phyloP scores from a whole-genome alignment of 495 filamentous ascomycete species.

The Lindgomyces ingoldianus region DNA sequence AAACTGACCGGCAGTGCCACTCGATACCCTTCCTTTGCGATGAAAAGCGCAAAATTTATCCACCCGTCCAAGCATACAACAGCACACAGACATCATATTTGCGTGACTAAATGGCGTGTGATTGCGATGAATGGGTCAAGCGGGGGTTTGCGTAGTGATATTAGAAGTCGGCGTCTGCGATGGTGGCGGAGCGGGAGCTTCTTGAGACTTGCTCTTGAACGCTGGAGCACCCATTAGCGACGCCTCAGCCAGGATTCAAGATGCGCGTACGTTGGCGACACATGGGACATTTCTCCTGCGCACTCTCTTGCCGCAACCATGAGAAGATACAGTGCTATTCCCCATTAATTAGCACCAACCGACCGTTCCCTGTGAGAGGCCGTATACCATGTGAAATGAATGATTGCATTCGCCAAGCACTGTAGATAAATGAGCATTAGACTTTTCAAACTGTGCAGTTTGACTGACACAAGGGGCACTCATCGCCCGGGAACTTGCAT shows the following conservation, averaged over 20 bases:
- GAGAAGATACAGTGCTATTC: constrained; percentile 87
- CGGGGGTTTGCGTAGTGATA: neutral
- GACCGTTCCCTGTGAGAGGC: neutral
- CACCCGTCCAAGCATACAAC: no score
- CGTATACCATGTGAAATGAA: constrained; percentile 89
- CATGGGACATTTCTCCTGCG: constrained; percentile 96
- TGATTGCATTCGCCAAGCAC: constrained; percentile 96
- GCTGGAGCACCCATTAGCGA: constrained; percentile 50
- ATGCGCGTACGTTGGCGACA: constrained; percentile 80
- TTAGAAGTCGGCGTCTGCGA: neutral
- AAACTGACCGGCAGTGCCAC: no score
- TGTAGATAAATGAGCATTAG: no score
- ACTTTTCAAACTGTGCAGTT: no score
- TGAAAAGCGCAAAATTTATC: no score
- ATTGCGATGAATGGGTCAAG: no score
- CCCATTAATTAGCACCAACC: constrained; percentile 8
- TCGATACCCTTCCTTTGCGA: no score
- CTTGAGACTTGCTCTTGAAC: constrained; percentile 65
- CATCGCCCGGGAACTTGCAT: constrained; percentile 97
- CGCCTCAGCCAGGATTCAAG: neutral
- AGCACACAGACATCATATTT: no score
- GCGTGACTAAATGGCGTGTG: no score
- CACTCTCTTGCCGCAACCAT: constrained; percentile 93
- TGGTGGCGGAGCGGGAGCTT: constrained; percentile 24
- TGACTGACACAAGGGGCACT: constrained; percentile 81